Conservation (phyloP, 768 basidiomycete genomes). For the Pilatotrama ljubarskyi region DNA sequence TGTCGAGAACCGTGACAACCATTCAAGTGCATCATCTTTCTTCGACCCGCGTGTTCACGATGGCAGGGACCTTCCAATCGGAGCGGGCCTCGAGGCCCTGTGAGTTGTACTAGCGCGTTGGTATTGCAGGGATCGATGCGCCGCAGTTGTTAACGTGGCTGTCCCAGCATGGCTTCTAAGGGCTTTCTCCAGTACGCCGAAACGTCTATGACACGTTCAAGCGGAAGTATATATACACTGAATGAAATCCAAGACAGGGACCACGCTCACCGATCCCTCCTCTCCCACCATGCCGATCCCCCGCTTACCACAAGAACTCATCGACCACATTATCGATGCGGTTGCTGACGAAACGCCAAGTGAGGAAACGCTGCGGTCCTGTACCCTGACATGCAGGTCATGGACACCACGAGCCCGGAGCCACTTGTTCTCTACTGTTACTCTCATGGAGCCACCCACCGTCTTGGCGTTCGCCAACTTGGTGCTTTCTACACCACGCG, state of each 20-base stretch:
- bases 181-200: no score
- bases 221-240: neutral
- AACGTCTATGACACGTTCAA: neutral
- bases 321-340: conserved; percentile 6
- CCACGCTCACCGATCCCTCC: neutral
- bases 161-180: no score
- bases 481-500: neutral
- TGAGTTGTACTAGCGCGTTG: no score
- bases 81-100: no score
- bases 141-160: no score
- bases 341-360: neutral
- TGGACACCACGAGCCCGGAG: neutral
- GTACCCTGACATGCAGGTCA: neutral
- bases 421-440: conserved; percentile 1
- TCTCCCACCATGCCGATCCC: neutral
- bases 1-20: no score
- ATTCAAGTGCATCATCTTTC: no score
- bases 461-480: neutral
- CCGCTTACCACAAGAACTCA: neutral
- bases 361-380: neutral
- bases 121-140: no score
- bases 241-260: neutral
- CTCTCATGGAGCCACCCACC: conserved; percentile 1
- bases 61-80: no score
- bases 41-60: no score